Conservation (phyloP, 2,329 filamentous ascomycete species). For the Fusarium xyrophilum region DNA sequence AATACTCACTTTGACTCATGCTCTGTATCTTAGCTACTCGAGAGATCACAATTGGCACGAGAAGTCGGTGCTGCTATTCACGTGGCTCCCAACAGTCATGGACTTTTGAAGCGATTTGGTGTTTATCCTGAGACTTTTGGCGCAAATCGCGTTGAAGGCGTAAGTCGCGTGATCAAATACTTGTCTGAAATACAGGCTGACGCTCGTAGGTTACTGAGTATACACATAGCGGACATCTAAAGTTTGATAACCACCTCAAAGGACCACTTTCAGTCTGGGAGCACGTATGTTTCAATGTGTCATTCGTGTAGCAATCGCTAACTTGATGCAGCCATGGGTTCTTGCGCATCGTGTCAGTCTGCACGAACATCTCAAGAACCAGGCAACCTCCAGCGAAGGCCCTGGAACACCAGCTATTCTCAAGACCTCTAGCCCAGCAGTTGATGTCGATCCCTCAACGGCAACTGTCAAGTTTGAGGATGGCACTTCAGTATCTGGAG, state of each 20-base stretch:
- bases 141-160: conserved; percentile 47
- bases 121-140: conserved; percentile 49
- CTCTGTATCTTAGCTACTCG: conserved; percentile 58
- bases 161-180: not conserved
- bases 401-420: conserved; percentile 48
- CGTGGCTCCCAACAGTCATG: conserved; percentile 66
- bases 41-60: conserved; percentile 62
- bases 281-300: conserved; percentile 37
- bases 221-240: conserved; percentile 47
- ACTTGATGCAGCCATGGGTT: conserved; percentile 46
- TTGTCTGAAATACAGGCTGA: not conserved
- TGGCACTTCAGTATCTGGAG: conserved; percentile 52
- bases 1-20: not conserved
- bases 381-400: conserved; percentile 49
- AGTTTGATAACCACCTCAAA: conserved; percentile 46
- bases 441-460: conserved; percentile 50
- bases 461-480: conserved; percentile 54
- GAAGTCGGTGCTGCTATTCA: conserved; percentile 69
- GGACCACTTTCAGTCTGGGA: conserved; percentile 53
- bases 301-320: not conserved
- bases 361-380: conserved; percentile 56
- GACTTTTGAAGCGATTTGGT: conserved; percentile 55
- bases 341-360: conserved; percentile 60
- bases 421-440: conserved; percentile 52
- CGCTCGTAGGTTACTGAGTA: conserved; percentile 46